Conservation (phyloP, 805 yeast genomes). For the Saturnispora dispora region DNA sequence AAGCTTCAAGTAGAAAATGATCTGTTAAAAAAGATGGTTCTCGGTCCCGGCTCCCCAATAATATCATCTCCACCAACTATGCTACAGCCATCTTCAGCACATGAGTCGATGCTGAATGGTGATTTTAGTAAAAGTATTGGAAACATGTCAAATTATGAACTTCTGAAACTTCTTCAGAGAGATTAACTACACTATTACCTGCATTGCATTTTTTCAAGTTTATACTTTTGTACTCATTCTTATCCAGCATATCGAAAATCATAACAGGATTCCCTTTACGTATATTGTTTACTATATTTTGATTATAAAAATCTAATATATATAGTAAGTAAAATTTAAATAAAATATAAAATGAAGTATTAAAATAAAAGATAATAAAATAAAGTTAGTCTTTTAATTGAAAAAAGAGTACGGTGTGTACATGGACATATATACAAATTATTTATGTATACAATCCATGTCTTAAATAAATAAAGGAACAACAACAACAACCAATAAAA, state of each 20-base stretch:
- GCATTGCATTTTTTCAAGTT: not conserved
- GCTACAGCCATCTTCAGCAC: not conserved
- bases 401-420: not conserved
- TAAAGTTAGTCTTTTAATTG: too few species aligned
- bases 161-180: constrained; percentile 16
- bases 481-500: not conserved
- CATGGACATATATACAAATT: too few species aligned
- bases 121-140: constrained; percentile 3
- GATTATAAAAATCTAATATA: not conserved
- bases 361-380: too few species aligned
- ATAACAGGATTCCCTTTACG: not conserved
- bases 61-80: not conserved
- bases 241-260: not conserved
- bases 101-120: not conserved
- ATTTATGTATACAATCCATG: too few species aligned
- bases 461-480: not conserved
- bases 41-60: constrained; percentile 8
- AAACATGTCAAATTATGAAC: constrained; percentile 19
- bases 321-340: too few species aligned
- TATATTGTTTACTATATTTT: too few species aligned
- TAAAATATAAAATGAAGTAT: too few species aligned
- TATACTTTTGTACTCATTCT: not conserved
- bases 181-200: constrained; percentile 1
- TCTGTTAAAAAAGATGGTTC: constrained; percentile 40
- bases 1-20: constrained; percentile 56